These are phyloP conservation scores for Coemansia asiatica DNA, from an alignment of 192 early-diverging fungal species.

Conservation along the genomic window DNA sequence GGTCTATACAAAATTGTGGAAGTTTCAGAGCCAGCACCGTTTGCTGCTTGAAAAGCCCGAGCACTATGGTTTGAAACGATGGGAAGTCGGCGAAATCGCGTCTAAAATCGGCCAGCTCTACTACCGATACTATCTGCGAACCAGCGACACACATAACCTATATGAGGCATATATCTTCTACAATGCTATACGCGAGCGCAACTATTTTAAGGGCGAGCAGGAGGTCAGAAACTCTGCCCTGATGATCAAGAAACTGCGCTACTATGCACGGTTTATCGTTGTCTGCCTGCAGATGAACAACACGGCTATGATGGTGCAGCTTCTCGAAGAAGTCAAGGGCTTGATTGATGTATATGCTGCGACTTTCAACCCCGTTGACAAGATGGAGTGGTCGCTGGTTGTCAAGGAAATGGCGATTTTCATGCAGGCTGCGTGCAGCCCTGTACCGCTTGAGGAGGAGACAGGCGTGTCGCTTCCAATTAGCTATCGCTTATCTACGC, in stretches of 20 bases:
- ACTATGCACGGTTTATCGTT: conserved; percentile 97
- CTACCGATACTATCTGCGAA: conserved; percentile 82
- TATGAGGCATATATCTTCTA: conserved; percentile 95
- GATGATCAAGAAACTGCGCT: conserved; percentile 96
- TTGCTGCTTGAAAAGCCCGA: conserved; percentile 82
- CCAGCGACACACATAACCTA: conserved; percentile 95
- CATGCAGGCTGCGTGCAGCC: conserved; percentile 67
- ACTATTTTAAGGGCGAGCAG: conserved; percentile 93
- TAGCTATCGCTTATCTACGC: conserved; percentile 25
- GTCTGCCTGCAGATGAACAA: conserved; percentile 71
- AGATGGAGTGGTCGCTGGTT: conserved; percentile 85
- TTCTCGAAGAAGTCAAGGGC: conserved; percentile 80
- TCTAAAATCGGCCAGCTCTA: conserved; percentile 95
- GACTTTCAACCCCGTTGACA: conserved; percentile 84
- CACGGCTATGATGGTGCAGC: conserved; percentile 71
- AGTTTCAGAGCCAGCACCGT: conserved; percentile 90
- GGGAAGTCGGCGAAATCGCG: conserved; percentile 97
- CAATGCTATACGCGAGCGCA: conserved; percentile 90
- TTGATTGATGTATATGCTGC: conserved; percentile 87
- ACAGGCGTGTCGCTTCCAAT: conserved; percentile 24
- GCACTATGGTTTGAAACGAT: conserved; percentile 91
- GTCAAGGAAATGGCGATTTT: conserved; percentile 78
- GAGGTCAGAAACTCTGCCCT: conserved; percentile 87
- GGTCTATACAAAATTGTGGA: conserved; percentile 96
- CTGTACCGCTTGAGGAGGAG: conserved; percentile 36